A percentile compares a stretch with the other conserved stretches of the same genome.
Evolutionary conservation across 768 basidiomycete species (phyloP).

Genomic region (Hortiboletus flavorubellus): DNA sequence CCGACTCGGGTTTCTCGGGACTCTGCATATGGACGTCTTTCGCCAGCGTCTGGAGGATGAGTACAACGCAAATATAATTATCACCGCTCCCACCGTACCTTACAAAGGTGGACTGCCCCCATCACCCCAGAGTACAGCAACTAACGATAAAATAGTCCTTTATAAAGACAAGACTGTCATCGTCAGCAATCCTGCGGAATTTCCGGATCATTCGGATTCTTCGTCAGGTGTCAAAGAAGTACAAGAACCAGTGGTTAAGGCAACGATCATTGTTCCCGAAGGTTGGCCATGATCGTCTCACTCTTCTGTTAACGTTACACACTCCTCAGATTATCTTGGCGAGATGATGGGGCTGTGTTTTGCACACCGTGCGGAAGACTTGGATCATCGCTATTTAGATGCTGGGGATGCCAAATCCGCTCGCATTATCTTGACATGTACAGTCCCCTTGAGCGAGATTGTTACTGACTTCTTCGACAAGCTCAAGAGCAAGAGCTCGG

Average conservation of each 20-base stretch:
- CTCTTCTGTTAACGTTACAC: neutral
- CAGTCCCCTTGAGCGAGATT: slow-evolving; percentile 86
- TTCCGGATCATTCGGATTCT: slow-evolving; percentile 76
- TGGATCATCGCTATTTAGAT: slow-evolving; percentile 85
- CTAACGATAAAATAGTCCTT: slow-evolving; percentile 49
- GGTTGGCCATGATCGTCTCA: slow-evolving; percentile 41
- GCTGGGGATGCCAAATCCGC: slow-evolving; percentile 36
- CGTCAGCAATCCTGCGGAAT: slow-evolving; percentile 93
- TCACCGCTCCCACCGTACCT: slow-evolving; percentile 95
- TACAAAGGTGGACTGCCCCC: slow-evolving; percentile 59
- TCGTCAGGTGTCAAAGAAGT: slow-evolving; percentile 64
- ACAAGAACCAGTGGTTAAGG: slow-evolving; percentile 91
- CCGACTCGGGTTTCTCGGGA: slow-evolving; percentile 92
- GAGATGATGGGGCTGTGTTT: slow-evolving; percentile 96
- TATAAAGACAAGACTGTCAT: slow-evolving; percentile 60
- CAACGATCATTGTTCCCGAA: slow-evolving; percentile 92
- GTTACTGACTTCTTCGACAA: slow-evolving; percentile 95
- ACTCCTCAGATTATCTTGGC: slow-evolving; percentile 75
- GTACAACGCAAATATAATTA: slow-evolving; percentile 89
- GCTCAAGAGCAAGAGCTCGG: slow-evolving; percentile 89
- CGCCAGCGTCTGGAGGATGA: slow-evolving; percentile 97
- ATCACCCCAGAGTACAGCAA: neutral
- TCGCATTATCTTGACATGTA: slow-evolving; percentile 78
- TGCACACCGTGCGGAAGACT: slow-evolving; percentile 74
- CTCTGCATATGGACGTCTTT: slow-evolving; percentile 95